Evolutionary conservation across 2,329 filamentous ascomycete genomes (phyloP).

Genomic region (Talaromyces sp.): DNA sequence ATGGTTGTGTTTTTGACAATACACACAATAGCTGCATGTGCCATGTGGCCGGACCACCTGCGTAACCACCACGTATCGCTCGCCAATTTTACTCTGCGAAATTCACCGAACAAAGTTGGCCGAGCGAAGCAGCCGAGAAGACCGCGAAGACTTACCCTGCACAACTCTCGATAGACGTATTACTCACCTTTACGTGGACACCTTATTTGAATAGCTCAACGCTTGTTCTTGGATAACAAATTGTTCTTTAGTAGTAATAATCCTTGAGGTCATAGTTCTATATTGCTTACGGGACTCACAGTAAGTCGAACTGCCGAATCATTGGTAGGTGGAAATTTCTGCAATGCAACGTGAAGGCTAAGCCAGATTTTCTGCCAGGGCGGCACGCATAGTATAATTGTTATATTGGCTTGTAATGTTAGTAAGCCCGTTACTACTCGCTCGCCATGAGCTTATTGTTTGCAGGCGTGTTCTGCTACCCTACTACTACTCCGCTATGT

Average conservation of each 20-base stretch:
- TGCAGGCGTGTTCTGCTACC: neutral
- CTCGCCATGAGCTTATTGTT: neutral
- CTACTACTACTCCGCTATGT: too few relatives aligned
- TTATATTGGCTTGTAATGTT: neutral
- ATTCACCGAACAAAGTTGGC: neutral
- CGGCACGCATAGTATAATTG: neutral
- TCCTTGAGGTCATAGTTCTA: neutral
- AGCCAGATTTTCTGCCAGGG: neutral
- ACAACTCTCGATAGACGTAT: neutral
- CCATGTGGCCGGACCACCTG: neutral
- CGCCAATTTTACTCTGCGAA: neutral
- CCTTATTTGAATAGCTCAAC: neutral
- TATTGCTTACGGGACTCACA: neutral
- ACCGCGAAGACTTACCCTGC: neutral
- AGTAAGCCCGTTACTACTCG: neutral
- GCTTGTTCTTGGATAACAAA: neutral
- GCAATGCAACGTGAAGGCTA: neutral
- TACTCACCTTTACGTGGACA: neutral
- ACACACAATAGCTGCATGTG: neutral
- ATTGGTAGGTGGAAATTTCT: neutral
- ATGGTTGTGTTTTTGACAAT: neutral
- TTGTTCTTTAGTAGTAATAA: neutral
- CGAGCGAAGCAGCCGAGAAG: neutral
- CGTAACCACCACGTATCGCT: neutral
- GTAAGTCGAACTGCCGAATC: neutral